phyloP scores from a whole-genome alignment of 1,139 yeast genomes.

The Eremothecium sinecaudum region DNA sequence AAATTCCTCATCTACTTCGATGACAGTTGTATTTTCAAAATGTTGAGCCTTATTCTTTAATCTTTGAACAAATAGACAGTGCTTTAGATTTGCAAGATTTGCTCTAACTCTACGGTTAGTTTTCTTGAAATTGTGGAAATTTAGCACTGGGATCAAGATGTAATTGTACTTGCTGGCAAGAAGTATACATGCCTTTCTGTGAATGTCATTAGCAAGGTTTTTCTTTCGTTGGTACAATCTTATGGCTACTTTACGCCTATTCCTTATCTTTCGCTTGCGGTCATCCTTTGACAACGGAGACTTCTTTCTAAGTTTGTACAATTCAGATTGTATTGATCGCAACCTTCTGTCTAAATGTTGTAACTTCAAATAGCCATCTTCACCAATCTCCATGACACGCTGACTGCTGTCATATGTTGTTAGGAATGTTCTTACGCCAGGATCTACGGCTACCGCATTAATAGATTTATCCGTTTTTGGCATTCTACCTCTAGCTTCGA shows the following conservation, averaged over 20 bases:
- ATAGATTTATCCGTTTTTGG: neutral
- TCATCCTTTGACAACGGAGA: neutral
- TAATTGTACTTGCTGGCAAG: slow-evolving; percentile 4
- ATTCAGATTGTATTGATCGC: slow-evolving; percentile 3
- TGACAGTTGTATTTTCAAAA: slow-evolving; percentile 3
- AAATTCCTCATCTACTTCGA: slow-evolving; percentile 5
- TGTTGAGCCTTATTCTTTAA: slow-evolving; percentile 2
- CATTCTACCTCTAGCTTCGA: neutral
- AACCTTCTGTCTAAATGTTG: slow-evolving; percentile 2
- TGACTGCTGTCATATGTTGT: slow-evolving; percentile 4
- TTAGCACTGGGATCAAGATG: slow-evolving; percentile 4
- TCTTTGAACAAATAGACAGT: slow-evolving; percentile 5
- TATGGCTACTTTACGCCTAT: slow-evolving; percentile 1
- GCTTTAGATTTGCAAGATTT: slow-evolving; percentile 4
- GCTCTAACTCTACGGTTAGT: slow-evolving; percentile 4
- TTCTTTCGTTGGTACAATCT: slow-evolving; percentile 3
- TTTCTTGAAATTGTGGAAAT: slow-evolving; percentile 5
- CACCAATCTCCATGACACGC: slow-evolving; percentile 1
- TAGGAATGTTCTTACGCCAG: slow-evolving; percentile 3
- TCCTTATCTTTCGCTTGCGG: slow-evolving; percentile 3
- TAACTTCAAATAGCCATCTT: slow-evolving; percentile 3
- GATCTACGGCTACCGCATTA: slow-evolving; percentile 3
- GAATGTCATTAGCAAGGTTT: slow-evolving; percentile 4
- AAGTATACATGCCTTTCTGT: slow-evolving; percentile 2
- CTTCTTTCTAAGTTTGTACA: slow-evolving; percentile 2